Evolutionary conservation across 768 basidiomycete genomes (phyloP).

Genomic region (Termitomyces bulborhizus): DNA sequence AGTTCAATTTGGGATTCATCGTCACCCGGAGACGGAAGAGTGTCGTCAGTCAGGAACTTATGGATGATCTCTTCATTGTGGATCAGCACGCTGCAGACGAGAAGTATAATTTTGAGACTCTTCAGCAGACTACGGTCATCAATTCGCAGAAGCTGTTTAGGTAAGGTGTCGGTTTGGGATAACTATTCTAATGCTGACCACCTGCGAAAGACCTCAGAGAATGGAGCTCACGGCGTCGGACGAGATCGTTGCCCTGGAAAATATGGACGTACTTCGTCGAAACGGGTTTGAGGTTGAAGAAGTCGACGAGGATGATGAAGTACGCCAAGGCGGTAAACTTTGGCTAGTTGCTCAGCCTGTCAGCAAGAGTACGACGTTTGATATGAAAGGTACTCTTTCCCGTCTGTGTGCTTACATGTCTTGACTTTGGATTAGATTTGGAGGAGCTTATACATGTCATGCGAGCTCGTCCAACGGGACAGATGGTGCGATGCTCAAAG

Average conservation of each 20-base stretch:
- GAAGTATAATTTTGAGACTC: slow-evolving; percentile 95
- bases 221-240: slow-evolving; percentile 87
- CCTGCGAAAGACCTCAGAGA: slow-evolving; percentile 53
- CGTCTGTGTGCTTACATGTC: background rate
- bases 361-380: slow-evolving; percentile 88
- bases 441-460: slow-evolving; percentile 90
- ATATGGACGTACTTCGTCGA: slow-evolving; percentile 69
- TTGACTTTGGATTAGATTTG: slow-evolving; percentile 50
- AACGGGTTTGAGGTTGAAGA: slow-evolving; percentile 88
- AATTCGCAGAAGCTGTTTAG: slow-evolving; percentile 78
- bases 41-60: slow-evolving; percentile 11
- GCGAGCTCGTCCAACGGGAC: slow-evolving; percentile 67
- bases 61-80: slow-evolving; percentile 93
- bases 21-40: slow-evolving; percentile 58
- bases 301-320: slow-evolving; percentile 36
- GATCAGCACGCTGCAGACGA: slow-evolving; percentile 98
- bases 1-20: slow-evolving; percentile 96
- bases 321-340: slow-evolving; percentile 37
- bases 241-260: slow-evolving; percentile 82
- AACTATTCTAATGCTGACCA: background rate
- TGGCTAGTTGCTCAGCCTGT: slow-evolving; percentile 79
- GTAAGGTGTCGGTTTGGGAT: slow-evolving; percentile 29
- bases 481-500: slow-evolving; percentile 90
- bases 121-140: slow-evolving; percentile 82
- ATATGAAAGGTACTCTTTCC: slow-evolving; percentile 62